phyloP scores from a whole-genome alignment of 176 grass and related monocot species.

The Typha latifolia region DNA sequence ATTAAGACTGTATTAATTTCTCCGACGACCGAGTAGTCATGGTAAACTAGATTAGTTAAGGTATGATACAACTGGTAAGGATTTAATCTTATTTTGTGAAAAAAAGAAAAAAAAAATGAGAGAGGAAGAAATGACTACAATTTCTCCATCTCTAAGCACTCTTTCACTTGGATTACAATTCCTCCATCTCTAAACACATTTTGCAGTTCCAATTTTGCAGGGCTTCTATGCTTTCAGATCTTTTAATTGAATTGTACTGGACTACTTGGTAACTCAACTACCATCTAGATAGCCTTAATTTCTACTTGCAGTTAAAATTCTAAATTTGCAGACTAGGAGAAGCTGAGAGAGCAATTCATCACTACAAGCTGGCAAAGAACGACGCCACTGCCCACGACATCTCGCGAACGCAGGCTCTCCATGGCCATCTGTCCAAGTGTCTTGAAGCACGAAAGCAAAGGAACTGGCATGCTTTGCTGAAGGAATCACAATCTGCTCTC shows the following conservation, averaged over 20 bases:
- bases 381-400: conserved; percentile 12
- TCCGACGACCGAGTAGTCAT: too few relatives aligned
- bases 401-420: neutral
- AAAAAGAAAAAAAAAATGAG: too few relatives aligned
- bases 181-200: too few relatives aligned
- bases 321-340: conserved; percentile 14
- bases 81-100: too few relatives aligned
- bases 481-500: conserved; percentile 12
- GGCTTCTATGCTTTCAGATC: too few relatives aligned
- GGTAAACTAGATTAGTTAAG: too few relatives aligned
- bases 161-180: too few relatives aligned
- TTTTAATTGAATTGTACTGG: neutral
- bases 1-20: too few relatives aligned
- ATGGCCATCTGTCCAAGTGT: conserved; percentile 13
- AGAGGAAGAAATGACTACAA: too few relatives aligned
- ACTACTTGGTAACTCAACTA: neutral
- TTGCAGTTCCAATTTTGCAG: too few relatives aligned
- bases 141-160: too few relatives aligned
- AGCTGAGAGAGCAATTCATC: conserved; percentile 23
- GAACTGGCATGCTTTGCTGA: conserved; percentile 18
- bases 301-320: neutral
- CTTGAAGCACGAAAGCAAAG: conserved; percentile 12
- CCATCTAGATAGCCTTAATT: neutral
- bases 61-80: too few relatives aligned
- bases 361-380: conserved; percentile 13